Conservation (phyloP, 2,329 filamentous ascomycete genomes). For the Pseudogymnoascus sp. region DNA sequence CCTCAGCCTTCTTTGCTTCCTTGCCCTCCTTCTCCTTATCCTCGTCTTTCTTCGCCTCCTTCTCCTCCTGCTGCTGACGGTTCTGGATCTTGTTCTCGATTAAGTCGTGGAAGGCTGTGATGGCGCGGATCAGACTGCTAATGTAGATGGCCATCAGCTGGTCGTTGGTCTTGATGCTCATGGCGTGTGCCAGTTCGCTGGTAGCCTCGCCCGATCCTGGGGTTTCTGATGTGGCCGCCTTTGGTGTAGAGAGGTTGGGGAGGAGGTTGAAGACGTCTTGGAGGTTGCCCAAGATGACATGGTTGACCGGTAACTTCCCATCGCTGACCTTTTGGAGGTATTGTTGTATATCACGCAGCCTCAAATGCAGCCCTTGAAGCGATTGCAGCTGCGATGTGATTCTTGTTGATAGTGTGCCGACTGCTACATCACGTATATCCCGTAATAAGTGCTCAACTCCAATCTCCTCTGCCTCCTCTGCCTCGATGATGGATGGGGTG, state of each 20-base stretch:
- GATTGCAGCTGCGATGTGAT: slow-evolving; percentile 98
- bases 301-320: slow-evolving; percentile 87
- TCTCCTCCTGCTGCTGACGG: slow-evolving; percentile 91
- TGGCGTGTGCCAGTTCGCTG: slow-evolving; percentile 84
- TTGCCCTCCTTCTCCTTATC: slow-evolving; percentile 57
- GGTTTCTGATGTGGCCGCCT: slow-evolving; percentile 49
- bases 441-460: slow-evolving; percentile 95
- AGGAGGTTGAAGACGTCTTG: slow-evolving; percentile 99
- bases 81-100: slow-evolving; percentile 99
- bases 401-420: slow-evolving; percentile 90
- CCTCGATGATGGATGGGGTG: slow-evolving; percentile 96
- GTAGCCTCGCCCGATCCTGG: slow-evolving; percentile 44
- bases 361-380: slow-evolving; percentile 87
- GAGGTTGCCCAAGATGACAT: slow-evolving; percentile 94
- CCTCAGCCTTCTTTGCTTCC: slow-evolving; percentile 55
- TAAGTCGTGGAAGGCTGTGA: slow-evolving; percentile 96
- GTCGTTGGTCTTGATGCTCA: slow-evolving; percentile 99
- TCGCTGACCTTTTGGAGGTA: slow-evolving; percentile 96
- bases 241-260: slow-evolving; percentile 85
- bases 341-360: slow-evolving; percentile 86
- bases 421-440: slow-evolving; percentile 95
- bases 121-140: slow-evolving; percentile 90
- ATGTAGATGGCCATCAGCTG: slow-evolving; percentile 98
- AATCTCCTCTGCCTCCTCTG: slow-evolving; percentile 97
- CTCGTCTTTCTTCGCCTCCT: slow-evolving; percentile 67